A percentile compares a stretch with the other conserved stretches of the same genome.
Evolutionary conservation across 331 rosid species (phyloP).

Genomic region (Stylosanthes scabra): DNA sequence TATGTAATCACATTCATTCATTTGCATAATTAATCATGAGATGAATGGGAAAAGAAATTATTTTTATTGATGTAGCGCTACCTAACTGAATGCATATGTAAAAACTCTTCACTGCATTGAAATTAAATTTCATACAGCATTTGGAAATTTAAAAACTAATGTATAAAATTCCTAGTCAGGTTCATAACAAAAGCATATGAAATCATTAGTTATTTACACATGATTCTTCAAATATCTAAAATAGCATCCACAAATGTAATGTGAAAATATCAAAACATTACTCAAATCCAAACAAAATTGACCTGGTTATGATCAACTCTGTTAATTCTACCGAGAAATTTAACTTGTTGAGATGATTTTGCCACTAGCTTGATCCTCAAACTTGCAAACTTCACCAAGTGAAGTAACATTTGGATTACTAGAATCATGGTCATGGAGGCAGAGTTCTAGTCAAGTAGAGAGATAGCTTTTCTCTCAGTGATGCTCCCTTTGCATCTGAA

Average conservation of each 20-base stretch:
- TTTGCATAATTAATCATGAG: too few species aligned
- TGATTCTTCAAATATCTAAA: neutral
- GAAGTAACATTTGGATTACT: too few species aligned
- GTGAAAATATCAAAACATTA: neutral
- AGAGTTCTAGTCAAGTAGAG: conserved; percentile 55
- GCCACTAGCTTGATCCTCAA: conserved; percentile 16
- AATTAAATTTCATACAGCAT: too few species aligned
- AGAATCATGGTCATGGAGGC: conserved; percentile 37
- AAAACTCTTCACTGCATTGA: too few species aligned
- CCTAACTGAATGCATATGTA: too few species aligned
- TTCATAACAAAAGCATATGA: too few species aligned
- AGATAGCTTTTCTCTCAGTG: conserved; percentile 66
- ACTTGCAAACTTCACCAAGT: too few species aligned
- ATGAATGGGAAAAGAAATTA: too few species aligned
- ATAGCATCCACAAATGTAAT: neutral
- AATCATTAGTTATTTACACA: neutral
- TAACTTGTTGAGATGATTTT: neutral
- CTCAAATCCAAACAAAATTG: neutral
- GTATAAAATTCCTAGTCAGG: neutral
- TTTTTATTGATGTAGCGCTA: too few species aligned
- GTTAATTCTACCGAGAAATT: neutral
- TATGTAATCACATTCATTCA: too few species aligned
- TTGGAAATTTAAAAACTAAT: too few species aligned
- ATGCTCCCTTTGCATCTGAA: conserved; percentile 59
- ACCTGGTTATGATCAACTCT: neutral